Evolutionary conservation across 78 protist genomes (phyloP), one percentile per base, ranked within the genome.

Genomic region (Pigoraptor vietnamica): DNA sequence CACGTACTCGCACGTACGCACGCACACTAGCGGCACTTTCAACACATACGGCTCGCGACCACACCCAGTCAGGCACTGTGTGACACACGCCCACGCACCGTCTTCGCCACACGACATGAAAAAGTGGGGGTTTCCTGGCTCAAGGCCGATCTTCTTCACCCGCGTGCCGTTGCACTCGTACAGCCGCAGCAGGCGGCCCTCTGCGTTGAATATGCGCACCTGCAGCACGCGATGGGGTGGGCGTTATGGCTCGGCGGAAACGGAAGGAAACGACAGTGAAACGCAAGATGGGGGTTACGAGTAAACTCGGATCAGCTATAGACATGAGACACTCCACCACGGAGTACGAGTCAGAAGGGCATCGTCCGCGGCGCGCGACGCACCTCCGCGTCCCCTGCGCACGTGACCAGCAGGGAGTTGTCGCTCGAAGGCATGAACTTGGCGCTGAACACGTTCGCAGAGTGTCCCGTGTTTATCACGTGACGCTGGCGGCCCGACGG

Each of bases 21-120:
- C n/a, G n/a, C n/a, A n/a, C n/a, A n/a, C n/a, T n/a, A n/a, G n/a
- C n/a, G n/a, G n/a, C n/a, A n/a, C n/a, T n/a, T n/a, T n/a, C n/a
- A n/a, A n/a, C n/a, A n/a, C n/a, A n/a, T n/a, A n/a, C n/a, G n/a
- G n/a, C n/a, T n/a, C n/a, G n/a, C n/a, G n/a, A n/a, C n/a, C n/a
- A n/a, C n/a, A n/a, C n/a, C n/a, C n/a, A n/a, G n/a, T n/a, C n/a
- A n/a, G n/a, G n/a, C n/a, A n/a, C n/a, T n/a, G n/a, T n/a, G n/a
- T n/a, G n/a, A 48, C 67, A 48, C 14, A 48, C 14, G 6, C 14
- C 14, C 67, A 48, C 67, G 29, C 67, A 35, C 86, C 91, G n/a
- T 89, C 91, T 79, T 89, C 91, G n/a, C 86, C 35, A 84, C 81
- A 56, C 56, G 56, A 40, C 91, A 56, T 32, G 91, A 89, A 89